A percentile compares a stretch with the other conserved stretches of the same genome.
phyloP scores from a whole-genome alignment of 2,329 filamentous ascomycete genomes.

The Aspergillus eucalypticola region DNA sequence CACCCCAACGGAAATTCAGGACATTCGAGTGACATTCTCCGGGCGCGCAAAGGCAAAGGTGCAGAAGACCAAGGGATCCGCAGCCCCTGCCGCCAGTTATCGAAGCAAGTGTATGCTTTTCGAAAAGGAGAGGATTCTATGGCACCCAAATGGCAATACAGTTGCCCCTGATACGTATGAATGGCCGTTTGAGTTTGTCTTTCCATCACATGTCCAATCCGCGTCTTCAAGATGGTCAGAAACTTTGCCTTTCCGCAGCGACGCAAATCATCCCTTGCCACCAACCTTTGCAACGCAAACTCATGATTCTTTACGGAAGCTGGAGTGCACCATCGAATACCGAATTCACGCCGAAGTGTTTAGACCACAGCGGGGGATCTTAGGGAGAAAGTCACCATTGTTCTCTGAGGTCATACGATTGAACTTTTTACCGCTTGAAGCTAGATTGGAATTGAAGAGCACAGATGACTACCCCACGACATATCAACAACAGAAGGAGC shows the following conservation, averaged over 20 bases:
- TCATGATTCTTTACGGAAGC: slow-evolving; percentile 4
- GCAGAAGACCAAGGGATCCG: slow-evolving; percentile 19
- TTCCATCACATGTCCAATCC: slow-evolving; percentile 8
- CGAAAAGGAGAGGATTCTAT: slow-evolving; percentile 15
- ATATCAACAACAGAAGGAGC: slow-evolving; percentile 10
- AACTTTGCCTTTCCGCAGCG: slow-evolving; percentile 12
- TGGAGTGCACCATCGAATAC: slow-evolving; percentile 14
- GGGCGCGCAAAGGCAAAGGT: slow-evolving; percentile 18
- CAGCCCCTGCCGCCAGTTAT: slow-evolving; percentile 13
- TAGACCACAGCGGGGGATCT: slow-evolving; percentile 7
- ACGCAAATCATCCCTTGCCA: slow-evolving; percentile 14
- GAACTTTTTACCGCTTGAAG: slow-evolving; percentile 2
- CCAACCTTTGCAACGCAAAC: slow-evolving; percentile 12
- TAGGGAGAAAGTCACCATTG: slow-evolving; percentile 3
- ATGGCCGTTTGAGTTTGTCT: slow-evolving; percentile 17
- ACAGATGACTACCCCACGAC: background rate
- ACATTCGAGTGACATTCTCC: slow-evolving; percentile 15
- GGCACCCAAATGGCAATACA: background rate
- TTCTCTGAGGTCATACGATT: slow-evolving; percentile 8
- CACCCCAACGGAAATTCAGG: slow-evolving; percentile 8
- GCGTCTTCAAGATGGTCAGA: slow-evolving; percentile 9
- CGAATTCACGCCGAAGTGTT: slow-evolving; percentile 12
- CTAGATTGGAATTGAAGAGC: background rate
- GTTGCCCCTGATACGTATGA: slow-evolving; percentile 11
- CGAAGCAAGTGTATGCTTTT: slow-evolving; percentile 20